Base-by-base conservation (phyloP, 164 flowering plant genomes). In the Euptelea pleiosperma region DNA sequence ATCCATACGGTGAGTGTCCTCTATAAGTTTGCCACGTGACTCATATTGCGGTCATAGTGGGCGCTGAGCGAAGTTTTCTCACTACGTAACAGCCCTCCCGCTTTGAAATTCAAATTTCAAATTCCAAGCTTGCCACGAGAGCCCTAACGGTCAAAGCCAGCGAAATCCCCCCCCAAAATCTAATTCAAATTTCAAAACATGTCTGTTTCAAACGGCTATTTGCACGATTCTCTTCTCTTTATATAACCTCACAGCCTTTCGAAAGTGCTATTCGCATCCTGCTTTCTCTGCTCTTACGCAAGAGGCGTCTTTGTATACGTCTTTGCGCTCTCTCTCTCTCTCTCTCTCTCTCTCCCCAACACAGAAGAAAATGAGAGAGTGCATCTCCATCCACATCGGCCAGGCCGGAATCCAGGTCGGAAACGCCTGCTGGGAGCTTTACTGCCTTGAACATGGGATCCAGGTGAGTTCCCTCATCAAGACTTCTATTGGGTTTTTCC, bases 341-440 rank as follows among this genome's bases (percentile, higher is more conserved):
- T 37, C 43, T 47, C 60, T 28, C 25, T 1, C 6, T 25, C 46
- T 19, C n/a, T 14, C 8, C 10, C 22, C 5, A 29, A 18, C 37
- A 4, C 25, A 31, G 21, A 29, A n/a, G 8, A 70, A 71, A 57
- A 81, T 81, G 86, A 77, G 86, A 48, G 86, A 79, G 67, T 81
- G 85, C 77, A 78, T 81, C 57, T 81, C 87, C 5, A 71, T 82
- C 69, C 87, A 80, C 77, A 80, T 80, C 25, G 81, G 87, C 7
- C 84, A 82, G 61, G 84, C 84, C 30, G 85, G 84, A 2, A 80
- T 83, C 60, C 88, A 83, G 57, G 85, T 80, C 39, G 87, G 87
- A 1, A 82, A 82, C 41, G 75, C 87, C 53, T 82, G 87, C 43
- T 82, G 87, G 87, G 84, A 82, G 55, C 86, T 82, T 19, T 82